Evolutionary conservation across 1,139 yeast genomes (phyloP), one percentile per base, ranked within the genome.

Genomic region (Debaryomyces subglobosus): DNA sequence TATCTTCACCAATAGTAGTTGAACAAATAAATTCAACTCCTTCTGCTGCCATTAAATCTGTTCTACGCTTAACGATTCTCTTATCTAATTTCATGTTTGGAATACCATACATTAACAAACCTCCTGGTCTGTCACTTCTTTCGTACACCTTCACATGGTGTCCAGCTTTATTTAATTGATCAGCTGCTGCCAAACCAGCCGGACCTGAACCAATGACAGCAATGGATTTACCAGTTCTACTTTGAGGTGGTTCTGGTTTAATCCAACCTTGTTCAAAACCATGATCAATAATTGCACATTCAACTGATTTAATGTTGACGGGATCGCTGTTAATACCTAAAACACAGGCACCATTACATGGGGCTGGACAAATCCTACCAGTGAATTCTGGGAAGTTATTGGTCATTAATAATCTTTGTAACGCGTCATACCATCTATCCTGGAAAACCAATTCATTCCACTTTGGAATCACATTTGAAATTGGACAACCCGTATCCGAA

Each of bases 31-130:
- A 90, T 41, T 81, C 81, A 61, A 94, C 78, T 46, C 99, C 99
- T 69, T 94, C 97, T 35, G 91, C 97, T 20, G 81, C 88, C 79
- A 94, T 75, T 66, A 94, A 78, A 67, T 92, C 96, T 51, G 95
- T 81, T 78, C 99, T 89, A 67, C 98, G 85, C 75, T 90, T 89
- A 53, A 94, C 97, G 64, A 94, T 82, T 36, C 86, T 79, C 78
- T 94, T 94, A 70, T 94, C 99, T 61, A 94, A 81, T 77, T 94
- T 94, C 99, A 94, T 94, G 78, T 94, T 94, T 62, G 99, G 99
- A 72, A 94, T 94, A 82, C 99, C 99, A 69, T 94, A 94, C 98
- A 94, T 94, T 74, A 94, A 73, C 66, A 94, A 79, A 49, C 99
- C 99, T 77, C 99, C 99, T 49, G 95, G 87, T 69, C 97, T 84